These are phyloP conservation scores for Acaromyces ingoldii DNA, from an alignment of 1,284 basidiomycete species.

Conservation along the genomic window DNA sequence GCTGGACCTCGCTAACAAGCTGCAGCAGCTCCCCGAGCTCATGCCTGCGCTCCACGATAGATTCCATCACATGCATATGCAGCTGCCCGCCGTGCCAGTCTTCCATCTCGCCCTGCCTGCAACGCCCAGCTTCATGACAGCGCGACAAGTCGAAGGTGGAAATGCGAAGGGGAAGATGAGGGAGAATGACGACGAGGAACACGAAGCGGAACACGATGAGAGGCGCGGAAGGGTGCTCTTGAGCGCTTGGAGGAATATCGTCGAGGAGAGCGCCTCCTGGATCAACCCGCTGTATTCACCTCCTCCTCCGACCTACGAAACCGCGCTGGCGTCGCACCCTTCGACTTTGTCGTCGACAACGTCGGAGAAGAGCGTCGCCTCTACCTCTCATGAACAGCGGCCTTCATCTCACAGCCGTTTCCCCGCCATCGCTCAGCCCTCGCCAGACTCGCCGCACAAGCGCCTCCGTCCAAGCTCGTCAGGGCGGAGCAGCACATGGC, in stretches of 20 bases:
- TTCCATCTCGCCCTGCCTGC: slow-evolving; percentile 32
- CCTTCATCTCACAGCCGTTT: background rate
- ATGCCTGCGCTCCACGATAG: slow-evolving; percentile 6
- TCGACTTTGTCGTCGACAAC: background rate
- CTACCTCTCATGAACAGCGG: too few relatives aligned
- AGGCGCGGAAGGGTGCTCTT: slow-evolving; percentile 7
- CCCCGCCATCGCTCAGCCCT: slow-evolving; percentile 6
- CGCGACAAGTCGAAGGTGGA: background rate
- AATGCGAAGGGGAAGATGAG: background rate
- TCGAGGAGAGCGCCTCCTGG: slow-evolving; percentile 35
- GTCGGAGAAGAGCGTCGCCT: background rate
- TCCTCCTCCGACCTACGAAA: slow-evolving; percentile 37
- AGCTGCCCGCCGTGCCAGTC: slow-evolving; percentile 30
- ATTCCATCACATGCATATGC: background rate
- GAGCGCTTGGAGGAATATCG: slow-evolving; percentile 31
- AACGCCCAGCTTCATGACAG: slow-evolving; percentile 20
- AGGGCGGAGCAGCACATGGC: background rate
- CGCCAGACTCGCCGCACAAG: slow-evolving; percentile 8
- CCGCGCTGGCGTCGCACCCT: background rate
- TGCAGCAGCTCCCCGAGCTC: background rate
- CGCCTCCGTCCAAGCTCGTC: slow-evolving; percentile 12
- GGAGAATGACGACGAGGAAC: background rate
- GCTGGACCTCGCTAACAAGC: slow-evolving; percentile 7
- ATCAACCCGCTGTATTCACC: slow-evolving; percentile 29
- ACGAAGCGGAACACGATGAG: background rate